Evolutionary conservation across 2,329 filamentous ascomycete species (phyloP).

Genomic region (Cercospora janseana): DNA sequence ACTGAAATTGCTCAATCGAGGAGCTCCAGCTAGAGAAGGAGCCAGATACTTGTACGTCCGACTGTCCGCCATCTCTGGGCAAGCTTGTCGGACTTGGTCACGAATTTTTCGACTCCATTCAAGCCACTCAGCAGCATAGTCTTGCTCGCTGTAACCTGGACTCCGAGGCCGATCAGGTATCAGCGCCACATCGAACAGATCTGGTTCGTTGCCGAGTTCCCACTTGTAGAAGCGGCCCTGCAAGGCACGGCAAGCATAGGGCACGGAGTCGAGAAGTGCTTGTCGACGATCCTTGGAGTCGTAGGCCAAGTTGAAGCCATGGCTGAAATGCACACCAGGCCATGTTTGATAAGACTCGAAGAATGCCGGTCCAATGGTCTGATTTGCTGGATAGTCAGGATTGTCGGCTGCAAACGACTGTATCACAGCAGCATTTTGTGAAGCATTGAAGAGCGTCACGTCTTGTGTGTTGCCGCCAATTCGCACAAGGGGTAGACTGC

Average conservation of each 20-base stretch:
- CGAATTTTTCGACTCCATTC: conserved; percentile 54
- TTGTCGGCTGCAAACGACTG: conserved; percentile 53
- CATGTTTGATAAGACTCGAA: conserved; percentile 63
- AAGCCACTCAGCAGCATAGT: conserved; percentile 59
- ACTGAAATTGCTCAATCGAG: conserved; percentile 50
- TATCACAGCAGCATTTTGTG: conserved; percentile 51
- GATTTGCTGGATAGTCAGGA: conserved; percentile 58
- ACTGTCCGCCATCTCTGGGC: conserved; percentile 49
- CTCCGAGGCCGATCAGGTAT: conserved; percentile 52
- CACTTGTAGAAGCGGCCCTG: conserved; percentile 54
- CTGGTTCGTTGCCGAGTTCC: conserved; percentile 65
- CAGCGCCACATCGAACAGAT: conserved; percentile 55
- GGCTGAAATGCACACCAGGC: conserved; percentile 55
- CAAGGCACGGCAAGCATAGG: conserved; percentile 58
- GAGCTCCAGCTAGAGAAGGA: conserved; percentile 56
- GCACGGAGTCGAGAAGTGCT: conserved; percentile 55
- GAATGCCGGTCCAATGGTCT: conserved; percentile 59
- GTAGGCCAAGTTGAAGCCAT: conserved; percentile 61
- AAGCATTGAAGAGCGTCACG: conserved; percentile 59
- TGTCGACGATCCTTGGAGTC: conserved; percentile 53
- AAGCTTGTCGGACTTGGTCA: conserved; percentile 46
- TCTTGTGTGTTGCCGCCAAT: conserved; percentile 67
- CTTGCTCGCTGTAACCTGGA: conserved; percentile 51
- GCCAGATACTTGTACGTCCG: conserved; percentile 53
- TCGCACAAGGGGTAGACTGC: conserved; percentile 59